phyloP scores from a whole-genome alignment of 345 rosid genomes.

The Eucalyptus viminalis region DNA sequence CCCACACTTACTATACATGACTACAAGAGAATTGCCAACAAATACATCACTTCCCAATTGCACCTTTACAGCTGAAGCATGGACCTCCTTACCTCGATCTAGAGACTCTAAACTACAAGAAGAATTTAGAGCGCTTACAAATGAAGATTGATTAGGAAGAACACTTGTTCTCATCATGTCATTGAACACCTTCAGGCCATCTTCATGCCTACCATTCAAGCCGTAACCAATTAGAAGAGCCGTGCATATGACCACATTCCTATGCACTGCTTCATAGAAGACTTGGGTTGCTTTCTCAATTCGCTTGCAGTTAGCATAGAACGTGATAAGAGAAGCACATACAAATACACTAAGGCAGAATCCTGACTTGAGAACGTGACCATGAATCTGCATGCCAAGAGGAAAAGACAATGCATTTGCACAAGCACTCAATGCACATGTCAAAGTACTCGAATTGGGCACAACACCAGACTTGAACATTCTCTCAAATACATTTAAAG shows the following conservation, averaged over 20 bases:
- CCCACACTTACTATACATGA: not conserved
- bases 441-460: not conserved
- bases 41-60: not conserved
- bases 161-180: too few relatives aligned
- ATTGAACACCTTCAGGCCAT: too few relatives aligned
- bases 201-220: too few relatives aligned
- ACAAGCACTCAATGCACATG: not conserved
- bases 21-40: not conserved
- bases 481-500: too few relatives aligned
- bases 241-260: not conserved
- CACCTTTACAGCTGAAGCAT: not conserved
- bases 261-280: not conserved
- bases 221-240: not conserved
- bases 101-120: not conserved
- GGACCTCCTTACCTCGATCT: not conserved
- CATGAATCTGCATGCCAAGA: not conserved
- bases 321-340: not conserved
- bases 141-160: too few relatives aligned
- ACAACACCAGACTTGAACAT: not conserved
- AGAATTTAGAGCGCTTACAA: too few relatives aligned
- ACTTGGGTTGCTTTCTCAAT: not conserved
- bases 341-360: not conserved
- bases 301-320: not conserved
- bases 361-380: not conserved
- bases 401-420: not conserved